Percentiles rank a stretch among this genome's conserved stretches.
phyloP scores from a whole-genome alignment of 2,329 filamentous ascomycete genomes.

The Sporothrix brasiliensis region DNA sequence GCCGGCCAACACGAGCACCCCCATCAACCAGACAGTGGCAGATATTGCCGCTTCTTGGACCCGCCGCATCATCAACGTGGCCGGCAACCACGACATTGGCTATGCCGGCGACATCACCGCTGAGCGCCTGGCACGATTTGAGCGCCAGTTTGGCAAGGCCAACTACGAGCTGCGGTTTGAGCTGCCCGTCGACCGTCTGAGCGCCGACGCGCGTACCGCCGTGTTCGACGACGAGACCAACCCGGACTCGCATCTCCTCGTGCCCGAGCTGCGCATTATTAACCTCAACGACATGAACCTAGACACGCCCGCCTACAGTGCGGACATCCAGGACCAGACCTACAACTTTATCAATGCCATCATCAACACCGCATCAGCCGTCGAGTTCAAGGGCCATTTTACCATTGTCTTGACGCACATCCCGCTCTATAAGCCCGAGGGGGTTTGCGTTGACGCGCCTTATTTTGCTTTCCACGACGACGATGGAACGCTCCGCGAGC shows the following conservation, averaged over 20 bases:
- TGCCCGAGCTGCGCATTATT: slow-evolving; percentile 76
- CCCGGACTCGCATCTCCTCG: slow-evolving; percentile 51
- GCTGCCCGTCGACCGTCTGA: slow-evolving; percentile 52
- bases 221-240: slow-evolving; percentile 50
- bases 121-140: slow-evolving; percentile 77
- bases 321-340: slow-evolving; percentile 70
- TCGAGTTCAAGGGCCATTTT: slow-evolving; percentile 66
- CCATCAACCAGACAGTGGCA: slow-evolving; percentile 45
- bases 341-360: slow-evolving; percentile 75
- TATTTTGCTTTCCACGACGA: slow-evolving; percentile 76
- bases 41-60: slow-evolving; percentile 60
- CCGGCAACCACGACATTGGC: slow-evolving; percentile 94
- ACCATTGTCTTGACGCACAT: slow-evolving; percentile 91
- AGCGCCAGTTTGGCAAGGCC: slow-evolving; percentile 78
- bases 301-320: slow-evolving; percentile 74
- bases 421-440: slow-evolving; percentile 79
- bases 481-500: slow-evolving; percentile 76
- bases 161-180: slow-evolving; percentile 87
- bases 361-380: slow-evolving; percentile 64
- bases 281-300: slow-evolving; percentile 93
- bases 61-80: slow-evolving; percentile 82
- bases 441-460: slow-evolving; percentile 81
- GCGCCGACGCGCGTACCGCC: slow-evolving; percentile 46
- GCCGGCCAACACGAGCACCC: slow-evolving; percentile 35
- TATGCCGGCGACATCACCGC: slow-evolving; percentile 88